Base-by-base conservation (phyloP, 1,139 yeast genomes). In the Hyphopichia pseudoburtonii region DNA sequence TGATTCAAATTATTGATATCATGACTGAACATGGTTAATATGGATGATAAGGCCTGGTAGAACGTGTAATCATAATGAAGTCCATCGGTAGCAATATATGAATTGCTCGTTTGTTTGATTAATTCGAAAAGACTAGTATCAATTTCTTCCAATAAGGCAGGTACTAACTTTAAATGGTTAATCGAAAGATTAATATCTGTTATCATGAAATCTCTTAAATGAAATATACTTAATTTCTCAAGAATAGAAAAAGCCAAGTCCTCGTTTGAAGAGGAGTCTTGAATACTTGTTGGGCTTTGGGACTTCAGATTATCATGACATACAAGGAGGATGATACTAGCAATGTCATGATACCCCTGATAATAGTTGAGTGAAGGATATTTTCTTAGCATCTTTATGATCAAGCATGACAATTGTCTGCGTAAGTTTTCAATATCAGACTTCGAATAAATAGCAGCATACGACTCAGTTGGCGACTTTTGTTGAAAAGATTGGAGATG, bases 261-360 rank as follows among this genome's bases (percentile, higher is more conserved):
- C 33, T 69, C 72, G 32, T 69, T 57, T 14, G 16, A 17, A 5
- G 14, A 10, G 28, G 34, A 7, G 4, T 15, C 3, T 21, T 3
- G 3, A 10, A 28, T 23, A 11, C 16, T 5, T 11, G 10, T 14
- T 5, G 12, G 17, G 23, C 9, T 7, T n/a, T n/a, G n/a, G n/a
- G n/a, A n/a, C 23, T 21, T 41, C 22, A 10, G 28, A 28, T 54
- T 52, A n/a, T 53, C 54, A 11, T 62, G 66, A 48, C 78, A 78
- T 0, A 83, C 76, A 16, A 82, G 51, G 16, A 85, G 62, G n/a
- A 86, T 64, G 8, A 86, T 72, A 35, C 86, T 76, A 2, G 89
- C 90, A 26, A 90, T 68, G 53, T 92, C 97, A 60, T 92, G 97
- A 55, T 76, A 88, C 0, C 98, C 98, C 60, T 92, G 98, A 56